Conservation (phyloP, 305 asterid species). For the Fraxinus paxiana region DNA sequence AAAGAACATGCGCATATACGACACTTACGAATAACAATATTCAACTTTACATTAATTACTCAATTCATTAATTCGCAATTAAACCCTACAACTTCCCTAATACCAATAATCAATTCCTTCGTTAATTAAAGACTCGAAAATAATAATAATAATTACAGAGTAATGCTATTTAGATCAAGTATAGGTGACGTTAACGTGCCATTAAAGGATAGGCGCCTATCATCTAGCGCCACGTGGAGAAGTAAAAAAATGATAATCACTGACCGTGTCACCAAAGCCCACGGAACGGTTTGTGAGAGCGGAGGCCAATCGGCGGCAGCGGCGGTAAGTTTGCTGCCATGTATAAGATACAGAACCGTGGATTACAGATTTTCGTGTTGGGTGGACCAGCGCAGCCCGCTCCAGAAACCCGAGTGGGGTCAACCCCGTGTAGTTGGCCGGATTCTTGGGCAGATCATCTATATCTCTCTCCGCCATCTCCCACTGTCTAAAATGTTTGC, state of each 20-base stretch:
- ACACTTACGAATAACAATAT: no score
- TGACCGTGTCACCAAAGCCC: slow-evolving; percentile 76
- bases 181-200: no score
- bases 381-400: slow-evolving; percentile 81
- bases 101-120: not conserved
- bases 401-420: slow-evolving; percentile 78
- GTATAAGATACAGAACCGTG: slow-evolving; percentile 66
- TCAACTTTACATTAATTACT: not conserved
- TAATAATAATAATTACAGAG: not conserved
- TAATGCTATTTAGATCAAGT: no score
- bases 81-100: not conserved
- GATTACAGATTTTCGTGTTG: slow-evolving; percentile 58
- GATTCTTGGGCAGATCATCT: slow-evolving; percentile 80
- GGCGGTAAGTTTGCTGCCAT: slow-evolving; percentile 85
- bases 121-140: not conserved
- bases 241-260: not conserved
- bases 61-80: not conserved
- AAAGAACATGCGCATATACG: no score
- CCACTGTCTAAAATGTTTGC: not conserved
- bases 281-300: slow-evolving; percentile 64
- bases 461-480: slow-evolving; percentile 69
- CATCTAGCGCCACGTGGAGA: no score
- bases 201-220: no score
- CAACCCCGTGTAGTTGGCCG: slow-evolving; percentile 68
- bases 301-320: slow-evolving; percentile 89